These are phyloP conservation scores for Eimeria praecox DNA, from an alignment of 169 alveolate species.

Conservation along the genomic window DNA sequence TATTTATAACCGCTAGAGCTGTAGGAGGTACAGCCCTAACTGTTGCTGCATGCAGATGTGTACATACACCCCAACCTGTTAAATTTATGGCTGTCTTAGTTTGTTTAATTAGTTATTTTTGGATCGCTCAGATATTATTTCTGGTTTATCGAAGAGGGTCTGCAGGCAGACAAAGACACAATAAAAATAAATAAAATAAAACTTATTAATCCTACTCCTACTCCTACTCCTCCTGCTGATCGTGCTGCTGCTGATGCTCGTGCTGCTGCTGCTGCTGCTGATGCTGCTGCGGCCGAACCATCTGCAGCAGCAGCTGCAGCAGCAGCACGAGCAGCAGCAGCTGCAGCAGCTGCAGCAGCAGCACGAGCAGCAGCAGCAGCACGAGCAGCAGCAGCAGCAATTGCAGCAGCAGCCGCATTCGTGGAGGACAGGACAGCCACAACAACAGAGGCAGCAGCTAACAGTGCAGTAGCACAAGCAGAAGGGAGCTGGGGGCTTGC, in stretches of 20 bases:
- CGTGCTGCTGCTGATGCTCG: neutral
- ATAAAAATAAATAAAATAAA: neutral
- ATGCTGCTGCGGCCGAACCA: no score
- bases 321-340: neutral
- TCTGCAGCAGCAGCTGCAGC: neutral
- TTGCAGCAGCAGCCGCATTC: neutral
- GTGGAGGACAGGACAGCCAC: neutral
- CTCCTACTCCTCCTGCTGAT: conserved; percentile 14
- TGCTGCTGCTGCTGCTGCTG: neutral
- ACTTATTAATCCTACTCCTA: no score
- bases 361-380: neutral
- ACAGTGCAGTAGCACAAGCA: neutral
- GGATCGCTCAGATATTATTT: conserved; percentile 31
- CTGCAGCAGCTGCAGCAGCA: neutral
- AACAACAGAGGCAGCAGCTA: neutral
- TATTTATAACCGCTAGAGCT: conserved; percentile 43
- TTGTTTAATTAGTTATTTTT: conserved; percentile 56
- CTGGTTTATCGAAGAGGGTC: neutral
- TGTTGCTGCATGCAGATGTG: neutral
- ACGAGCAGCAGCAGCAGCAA: neutral
- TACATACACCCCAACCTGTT: conserved; percentile 58
- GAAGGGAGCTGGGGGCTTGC: neutral
- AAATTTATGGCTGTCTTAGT: conserved; percentile 1
- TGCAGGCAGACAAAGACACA: conserved; percentile 29
- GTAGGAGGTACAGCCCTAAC: conserved; percentile 58